Percentiles rank a stretch among this genome's conserved stretches.
Evolutionary conservation across 1,284 basidiomycete genomes (phyloP).

Genomic region (Neonothopanus nambi): DNA sequence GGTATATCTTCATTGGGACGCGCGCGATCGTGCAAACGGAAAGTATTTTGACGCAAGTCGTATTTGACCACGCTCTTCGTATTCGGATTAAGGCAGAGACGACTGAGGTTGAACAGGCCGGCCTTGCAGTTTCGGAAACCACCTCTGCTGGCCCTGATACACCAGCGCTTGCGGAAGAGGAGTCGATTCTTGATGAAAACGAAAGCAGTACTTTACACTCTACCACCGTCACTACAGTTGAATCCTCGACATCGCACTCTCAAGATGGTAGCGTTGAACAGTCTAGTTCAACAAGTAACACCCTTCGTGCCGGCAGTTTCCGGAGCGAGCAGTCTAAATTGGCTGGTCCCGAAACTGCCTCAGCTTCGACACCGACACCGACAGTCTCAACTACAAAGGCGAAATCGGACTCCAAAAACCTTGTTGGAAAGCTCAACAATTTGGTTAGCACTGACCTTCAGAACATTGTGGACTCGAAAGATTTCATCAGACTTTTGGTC

Average conservation of each 20-base stretch:
- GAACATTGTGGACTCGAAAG: slow-evolving; percentile 40
- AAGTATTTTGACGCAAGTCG: slow-evolving; percentile 58
- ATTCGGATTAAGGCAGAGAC: slow-evolving; percentile 50
- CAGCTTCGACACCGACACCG: no score
- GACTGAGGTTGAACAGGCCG: slow-evolving; percentile 11
- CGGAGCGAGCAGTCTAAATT: no score
- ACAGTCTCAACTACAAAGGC: neutral
- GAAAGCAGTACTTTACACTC: no score
- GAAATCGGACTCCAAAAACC: slow-evolving; percentile 15
- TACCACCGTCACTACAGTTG: no score
- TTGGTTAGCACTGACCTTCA: slow-evolving; percentile 31
- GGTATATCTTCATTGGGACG: slow-evolving; percentile 35
- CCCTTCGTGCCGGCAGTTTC: no score
- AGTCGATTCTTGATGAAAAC: no score
- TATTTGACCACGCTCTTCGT: slow-evolving; percentile 60
- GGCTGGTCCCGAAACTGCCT: no score
- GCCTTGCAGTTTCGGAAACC: slow-evolving; percentile 10
- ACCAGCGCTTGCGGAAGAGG: neutral
- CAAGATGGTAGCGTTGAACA: no score
- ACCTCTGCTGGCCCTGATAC: slow-evolving; percentile 13
- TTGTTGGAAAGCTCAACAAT: slow-evolving; percentile 24
- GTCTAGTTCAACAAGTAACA: no score
- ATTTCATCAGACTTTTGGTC: slow-evolving; percentile 41
- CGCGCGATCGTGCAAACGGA: slow-evolving; percentile 33
- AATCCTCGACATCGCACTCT: no score